Evolutionary conservation across 2,329 filamentous ascomycete genomes (phyloP).

Genomic region (Alternaria brassicae): DNA sequence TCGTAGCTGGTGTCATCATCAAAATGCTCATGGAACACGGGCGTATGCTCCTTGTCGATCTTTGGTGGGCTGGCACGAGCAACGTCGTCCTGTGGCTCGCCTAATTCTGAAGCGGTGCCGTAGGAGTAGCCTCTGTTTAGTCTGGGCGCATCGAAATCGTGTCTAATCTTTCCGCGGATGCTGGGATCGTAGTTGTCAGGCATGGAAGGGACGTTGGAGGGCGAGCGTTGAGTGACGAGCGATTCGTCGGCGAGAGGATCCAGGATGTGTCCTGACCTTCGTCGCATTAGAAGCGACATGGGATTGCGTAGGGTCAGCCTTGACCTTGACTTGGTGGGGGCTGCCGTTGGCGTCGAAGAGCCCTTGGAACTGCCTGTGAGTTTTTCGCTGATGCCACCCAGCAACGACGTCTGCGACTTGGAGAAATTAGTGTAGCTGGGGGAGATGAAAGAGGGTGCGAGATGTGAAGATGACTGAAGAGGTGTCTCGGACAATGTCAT

Average conservation of each 20-base stretch:
- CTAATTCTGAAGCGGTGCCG: conserved; percentile 38
- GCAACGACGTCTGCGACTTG: conserved; percentile 44
- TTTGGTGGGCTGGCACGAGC: conserved; percentile 45
- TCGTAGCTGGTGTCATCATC: conserved; percentile 58
- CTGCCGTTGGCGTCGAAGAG: conserved; percentile 25
- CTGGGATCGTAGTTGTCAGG: conserved; percentile 69
- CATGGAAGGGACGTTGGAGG: conserved; percentile 55
- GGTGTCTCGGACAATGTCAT: conserved; percentile 23
- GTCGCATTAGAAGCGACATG: conserved; percentile 65
- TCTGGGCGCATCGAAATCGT: conserved; percentile 70
- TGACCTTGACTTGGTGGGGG: conserved; percentile 53
- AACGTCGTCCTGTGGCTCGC: conserved; percentile 25
- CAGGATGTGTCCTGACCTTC: conserved; percentile 61
- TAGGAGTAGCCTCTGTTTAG: conserved; percentile 53
- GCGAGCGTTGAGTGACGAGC: conserved; percentile 57
- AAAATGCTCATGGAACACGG: conserved; percentile 68
- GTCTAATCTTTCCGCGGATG: conserved; percentile 68
- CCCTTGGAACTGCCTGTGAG: conserved; percentile 33
- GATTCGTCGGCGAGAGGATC: conserved; percentile 58
- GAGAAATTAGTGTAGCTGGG: conserved; percentile 39
- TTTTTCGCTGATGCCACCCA: conserved; percentile 44
- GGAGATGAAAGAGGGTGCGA: conserved; percentile 33
- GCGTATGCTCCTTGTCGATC: conserved; percentile 58
- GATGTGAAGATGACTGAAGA: conserved; percentile 28
- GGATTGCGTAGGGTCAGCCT: conserved; percentile 66